Evolutionary conservation across 2,329 filamentous ascomycete genomes (phyloP), one percentile per base, ranked within the genome.

Genomic region (Akanthomyces lecanii): DNA sequence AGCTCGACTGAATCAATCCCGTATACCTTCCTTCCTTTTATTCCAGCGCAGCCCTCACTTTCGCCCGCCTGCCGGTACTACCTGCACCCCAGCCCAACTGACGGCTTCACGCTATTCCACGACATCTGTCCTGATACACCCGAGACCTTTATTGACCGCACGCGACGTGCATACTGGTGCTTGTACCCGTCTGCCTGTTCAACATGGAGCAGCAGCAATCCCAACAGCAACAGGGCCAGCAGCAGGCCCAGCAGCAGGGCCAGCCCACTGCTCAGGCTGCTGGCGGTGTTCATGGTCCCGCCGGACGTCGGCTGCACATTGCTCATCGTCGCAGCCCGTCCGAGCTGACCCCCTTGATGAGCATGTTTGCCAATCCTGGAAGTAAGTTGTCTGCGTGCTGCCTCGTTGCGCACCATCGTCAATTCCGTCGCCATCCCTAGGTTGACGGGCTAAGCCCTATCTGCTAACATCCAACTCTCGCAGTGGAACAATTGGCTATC

Each of bases 401-500:
- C 28, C 45, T 21, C 33, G 56, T 47, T 48, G 11, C 40, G 18
- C 16, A 11, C 5, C 25, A n/a, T 53, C 18, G 14, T 11, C 45
- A 16, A n/a, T 5, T 10, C 33, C 51, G 33, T 11, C 36, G 6
- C 30, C 45, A 25, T n/a, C 14, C 23, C 10, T 23, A 25, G 23
- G 4, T 30, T 55, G 53, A 30, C 4, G 12, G 7, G 16, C 10
- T 7, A 48, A n/a, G 25, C 42, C 12, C 36, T 33, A 57, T 48
- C 53, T 52, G 54, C 63, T 67, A 51, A 65, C 61, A 33, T 53
- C 33, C 14, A 33, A 21, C 51, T 53, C 62, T 61, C 66, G 55
- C 71, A 96, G 93, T 97, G 91, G 94, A 97, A 82, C 93, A 97
- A 85, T 86, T 97, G 74, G 92, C 92, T 74, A 93, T 98, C 75